phyloP scores from a whole-genome alignment of 2,329 filamentous ascomycete species.

The Mycocentrospora acerina region DNA sequence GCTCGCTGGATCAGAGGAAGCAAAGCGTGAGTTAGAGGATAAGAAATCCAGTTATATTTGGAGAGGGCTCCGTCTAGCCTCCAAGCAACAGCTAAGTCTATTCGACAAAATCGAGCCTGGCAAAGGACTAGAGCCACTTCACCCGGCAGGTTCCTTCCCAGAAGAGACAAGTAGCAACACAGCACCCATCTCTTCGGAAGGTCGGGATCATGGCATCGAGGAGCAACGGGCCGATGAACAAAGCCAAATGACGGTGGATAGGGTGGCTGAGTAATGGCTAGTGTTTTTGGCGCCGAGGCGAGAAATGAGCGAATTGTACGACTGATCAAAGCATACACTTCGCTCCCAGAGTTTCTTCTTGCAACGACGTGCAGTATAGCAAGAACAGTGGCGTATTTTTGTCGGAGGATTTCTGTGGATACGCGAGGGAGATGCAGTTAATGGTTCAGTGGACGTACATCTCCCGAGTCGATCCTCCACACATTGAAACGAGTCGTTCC shows the following conservation, averaged over 20 bases:
- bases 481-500: slow-evolving; percentile 23
- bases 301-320: slow-evolving; percentile 32
- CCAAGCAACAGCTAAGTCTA: slow-evolving; percentile 68
- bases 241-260: slow-evolving; percentile 40
- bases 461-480: slow-evolving; percentile 28
- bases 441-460: slow-evolving; percentile 25
- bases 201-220: slow-evolving; percentile 42
- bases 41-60: slow-evolving; percentile 86
- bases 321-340: slow-evolving; percentile 21
- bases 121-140: slow-evolving; percentile 63
- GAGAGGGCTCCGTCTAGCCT: slow-evolving; percentile 81
- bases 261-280: slow-evolving; percentile 30
- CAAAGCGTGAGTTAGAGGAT: slow-evolving; percentile 61
- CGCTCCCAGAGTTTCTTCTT: slow-evolving; percentile 29
- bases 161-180: slow-evolving; percentile 37
- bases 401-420: slow-evolving; percentile 8
- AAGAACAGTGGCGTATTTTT: slow-evolving; percentile 32
- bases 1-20: slow-evolving; percentile 68
- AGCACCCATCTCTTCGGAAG: slow-evolving; percentile 36
- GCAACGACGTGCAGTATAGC: slow-evolving; percentile 37
- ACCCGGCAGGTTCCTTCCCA: slow-evolving; percentile 37
- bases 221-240: slow-evolving; percentile 43
- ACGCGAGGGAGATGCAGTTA: slow-evolving; percentile 19
- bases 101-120: slow-evolving; percentile 84
- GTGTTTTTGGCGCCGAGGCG: slow-evolving; percentile 27